A percentile compares a stretch with the other conserved stretches of the same genome.
These are phyloP conservation scores for Coemansia sp. DNA, from an alignment of 192 early-diverging fungal species.

Conservation along the genomic window DNA sequence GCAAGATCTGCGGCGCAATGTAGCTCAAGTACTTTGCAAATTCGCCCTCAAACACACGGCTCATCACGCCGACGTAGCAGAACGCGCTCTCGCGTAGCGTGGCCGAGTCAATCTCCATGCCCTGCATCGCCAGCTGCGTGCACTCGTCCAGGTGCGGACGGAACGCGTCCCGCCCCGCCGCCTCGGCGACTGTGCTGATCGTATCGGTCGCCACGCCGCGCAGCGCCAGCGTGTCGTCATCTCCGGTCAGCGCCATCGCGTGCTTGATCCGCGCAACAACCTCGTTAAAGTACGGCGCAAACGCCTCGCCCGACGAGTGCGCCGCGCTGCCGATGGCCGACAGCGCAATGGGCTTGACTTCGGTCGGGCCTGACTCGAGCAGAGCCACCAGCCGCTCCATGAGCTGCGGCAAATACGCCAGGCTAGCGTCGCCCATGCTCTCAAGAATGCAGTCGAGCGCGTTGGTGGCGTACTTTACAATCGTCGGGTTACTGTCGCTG, in stretches of 20 bases:
- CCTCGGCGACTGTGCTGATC: conserved; percentile 80
- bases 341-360: conserved; percentile 75
- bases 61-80: conserved; percentile 82
- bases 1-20: conserved; percentile 79
- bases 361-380: conserved; percentile 65
- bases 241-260: conserved; percentile 68
- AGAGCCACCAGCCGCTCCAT: conserved; percentile 80
- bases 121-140: conserved; percentile 77
- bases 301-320: conserved; percentile 71
- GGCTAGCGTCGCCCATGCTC: conserved; percentile 75
- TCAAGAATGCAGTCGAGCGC: conserved; percentile 90
- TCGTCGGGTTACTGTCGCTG: conserved; percentile 70
- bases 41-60: conserved; percentile 78
- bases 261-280: conserved; percentile 68
- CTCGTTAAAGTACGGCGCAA: conserved; percentile 72
- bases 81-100: conserved; percentile 82
- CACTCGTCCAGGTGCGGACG: conserved; percentile 69
- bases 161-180: conserved; percentile 82
- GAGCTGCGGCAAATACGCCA: conserved; percentile 76
- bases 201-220: conserved; percentile 86
- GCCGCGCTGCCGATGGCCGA: conserved; percentile 89
- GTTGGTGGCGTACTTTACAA: conserved; percentile 77
- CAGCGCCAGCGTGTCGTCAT: conserved; percentile 70
- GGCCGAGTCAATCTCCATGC: conserved; percentile 69
- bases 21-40: conserved; percentile 73